These are phyloP conservation scores for Pneumocystis murina DNA, from an alignment of 1,139 yeast genomes.

Conservation along the genomic window DNA sequence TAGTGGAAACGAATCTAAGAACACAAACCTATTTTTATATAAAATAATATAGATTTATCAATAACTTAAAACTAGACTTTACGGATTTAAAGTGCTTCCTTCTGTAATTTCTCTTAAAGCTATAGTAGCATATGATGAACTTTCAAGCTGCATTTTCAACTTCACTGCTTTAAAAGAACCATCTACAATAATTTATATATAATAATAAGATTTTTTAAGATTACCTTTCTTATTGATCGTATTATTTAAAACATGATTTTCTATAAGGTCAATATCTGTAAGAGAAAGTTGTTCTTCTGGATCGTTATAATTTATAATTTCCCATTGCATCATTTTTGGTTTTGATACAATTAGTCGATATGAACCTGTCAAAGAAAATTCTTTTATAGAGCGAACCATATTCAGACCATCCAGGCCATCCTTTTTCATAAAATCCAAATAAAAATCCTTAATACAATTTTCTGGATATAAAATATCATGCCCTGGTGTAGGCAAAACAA, in stretches of 20 bases:
- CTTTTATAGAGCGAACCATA: constrained; percentile 74
- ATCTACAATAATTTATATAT: not conserved
- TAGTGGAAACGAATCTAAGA: too few relatives aligned
- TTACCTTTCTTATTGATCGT: constrained; percentile 14
- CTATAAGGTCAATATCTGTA: constrained; percentile 63
- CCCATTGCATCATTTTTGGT: constrained; percentile 52
- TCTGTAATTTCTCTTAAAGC: constrained; percentile 43
- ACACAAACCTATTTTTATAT: not conserved
- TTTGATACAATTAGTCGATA: constrained; percentile 63
- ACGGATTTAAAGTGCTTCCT: constrained; percentile 23
- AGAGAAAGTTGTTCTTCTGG: constrained; percentile 56
- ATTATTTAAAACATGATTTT: constrained; percentile 16
- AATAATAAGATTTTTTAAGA: constrained; percentile 4
- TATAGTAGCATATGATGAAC: constrained; percentile 95
- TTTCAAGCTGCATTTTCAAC: constrained; percentile 61
- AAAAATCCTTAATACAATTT: constrained; percentile 48
- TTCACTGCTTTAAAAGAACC: constrained; percentile 35
- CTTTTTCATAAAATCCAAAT: constrained; percentile 56
- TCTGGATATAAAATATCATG: constrained; percentile 72
- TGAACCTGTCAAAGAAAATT: constrained; percentile 82
- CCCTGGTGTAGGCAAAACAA: constrained; percentile 91
- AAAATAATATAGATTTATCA: not conserved
- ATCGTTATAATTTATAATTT: constrained; percentile 44
- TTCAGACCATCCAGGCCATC: constrained; percentile 73
- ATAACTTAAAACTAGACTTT: constrained; percentile 20